phyloP scores from a whole-genome alignment of 2,329 filamentous ascomycete genomes.

The Colletotrichum lini region DNA sequence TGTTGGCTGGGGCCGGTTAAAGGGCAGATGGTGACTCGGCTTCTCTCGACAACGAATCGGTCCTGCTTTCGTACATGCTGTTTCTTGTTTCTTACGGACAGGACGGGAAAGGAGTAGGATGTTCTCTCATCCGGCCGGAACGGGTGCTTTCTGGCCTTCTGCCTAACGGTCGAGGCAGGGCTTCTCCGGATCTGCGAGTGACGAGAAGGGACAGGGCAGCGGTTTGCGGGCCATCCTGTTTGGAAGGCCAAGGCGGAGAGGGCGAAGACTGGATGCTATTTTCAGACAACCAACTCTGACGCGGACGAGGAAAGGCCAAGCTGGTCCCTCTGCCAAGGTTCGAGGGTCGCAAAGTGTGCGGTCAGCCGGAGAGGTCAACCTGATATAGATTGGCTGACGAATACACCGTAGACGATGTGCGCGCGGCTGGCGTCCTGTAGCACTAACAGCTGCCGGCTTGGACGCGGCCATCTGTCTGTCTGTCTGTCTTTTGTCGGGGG shows the following conservation, averaged over 20 bases:
- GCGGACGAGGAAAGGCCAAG: conserved; percentile 8
- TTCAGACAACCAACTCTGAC: conserved; percentile 22
- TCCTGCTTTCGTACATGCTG: conserved; percentile 19
- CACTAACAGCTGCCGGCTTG: background rate
- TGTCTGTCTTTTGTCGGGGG: background rate
- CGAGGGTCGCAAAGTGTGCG: background rate
- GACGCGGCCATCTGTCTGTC: background rate
- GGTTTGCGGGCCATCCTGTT: conserved; percentile 27
- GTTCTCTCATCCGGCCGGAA: conserved; percentile 14
- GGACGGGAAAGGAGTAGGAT: background rate
- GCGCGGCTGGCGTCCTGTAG: conserved; percentile 2
- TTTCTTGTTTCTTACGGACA: conserved; percentile 29
- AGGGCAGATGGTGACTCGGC: conserved; percentile 1
- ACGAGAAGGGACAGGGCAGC: background rate
- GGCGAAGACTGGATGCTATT: conserved; percentile 35
- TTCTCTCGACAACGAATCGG: conserved; percentile 1
- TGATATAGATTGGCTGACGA: conserved; percentile 17
- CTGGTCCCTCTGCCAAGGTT: background rate
- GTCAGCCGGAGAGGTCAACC: conserved; percentile 16
- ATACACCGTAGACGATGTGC: background rate
- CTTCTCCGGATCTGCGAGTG: conserved; percentile 35
- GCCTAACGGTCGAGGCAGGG: conserved; percentile 1
- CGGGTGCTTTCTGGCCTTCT: conserved; percentile 8
- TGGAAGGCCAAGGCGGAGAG: conserved; percentile 25
- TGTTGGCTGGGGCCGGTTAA: conserved; percentile 1